These are phyloP conservation scores for Vitis hybrid DNA, from an alignment of 177 flowering plant genomes.

Conservation along the genomic window DNA sequence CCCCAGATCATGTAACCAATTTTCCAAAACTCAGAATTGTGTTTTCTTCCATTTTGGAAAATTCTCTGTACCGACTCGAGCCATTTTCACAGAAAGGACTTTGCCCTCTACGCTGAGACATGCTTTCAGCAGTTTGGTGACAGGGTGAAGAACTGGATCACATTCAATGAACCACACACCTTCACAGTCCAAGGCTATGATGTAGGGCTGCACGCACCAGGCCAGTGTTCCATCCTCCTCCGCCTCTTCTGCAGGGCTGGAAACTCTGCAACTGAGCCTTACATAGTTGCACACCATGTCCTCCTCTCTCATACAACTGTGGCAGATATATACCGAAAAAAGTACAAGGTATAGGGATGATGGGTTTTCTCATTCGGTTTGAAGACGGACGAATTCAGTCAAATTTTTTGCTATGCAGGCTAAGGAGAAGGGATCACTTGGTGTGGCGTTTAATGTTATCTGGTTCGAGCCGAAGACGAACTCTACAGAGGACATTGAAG, in stretches of 20 bases:
- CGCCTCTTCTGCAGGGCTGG: slow-evolving; percentile 58
- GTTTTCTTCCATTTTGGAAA: neutral
- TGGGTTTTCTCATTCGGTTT: neutral
- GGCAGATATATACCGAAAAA: slow-evolving; percentile 57
- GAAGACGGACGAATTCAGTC: neutral
- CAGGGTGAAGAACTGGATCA: slow-evolving; percentile 87
- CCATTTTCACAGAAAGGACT: slow-evolving; percentile 58
- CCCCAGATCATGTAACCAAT: slow-evolving; percentile 62
- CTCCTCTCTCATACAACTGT: slow-evolving; percentile 74
- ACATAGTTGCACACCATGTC: slow-evolving; percentile 72
- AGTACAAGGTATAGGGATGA: slow-evolving; percentile 58
- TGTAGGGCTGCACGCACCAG: slow-evolving; percentile 76
- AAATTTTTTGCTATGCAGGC: slow-evolving; percentile 30
- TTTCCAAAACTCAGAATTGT: neutral
- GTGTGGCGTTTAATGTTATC: slow-evolving; percentile 69
- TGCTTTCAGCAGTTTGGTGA: slow-evolving; percentile 86
- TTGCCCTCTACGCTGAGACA: slow-evolving; percentile 62
- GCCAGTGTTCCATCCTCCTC: slow-evolving; percentile 67
- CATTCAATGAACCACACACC: slow-evolving; percentile 87
- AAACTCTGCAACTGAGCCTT: slow-evolving; percentile 83
- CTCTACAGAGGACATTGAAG: slow-evolving; percentile 62
- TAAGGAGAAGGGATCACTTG: slow-evolving; percentile 63
- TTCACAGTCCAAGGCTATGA: slow-evolving; percentile 73
- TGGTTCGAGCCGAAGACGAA: slow-evolving; percentile 78
- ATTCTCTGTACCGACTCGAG: no score